Evolutionary conservation across 352 stramenopile species (phyloP).

Genomic region (Pythium oligandrum): DNA sequence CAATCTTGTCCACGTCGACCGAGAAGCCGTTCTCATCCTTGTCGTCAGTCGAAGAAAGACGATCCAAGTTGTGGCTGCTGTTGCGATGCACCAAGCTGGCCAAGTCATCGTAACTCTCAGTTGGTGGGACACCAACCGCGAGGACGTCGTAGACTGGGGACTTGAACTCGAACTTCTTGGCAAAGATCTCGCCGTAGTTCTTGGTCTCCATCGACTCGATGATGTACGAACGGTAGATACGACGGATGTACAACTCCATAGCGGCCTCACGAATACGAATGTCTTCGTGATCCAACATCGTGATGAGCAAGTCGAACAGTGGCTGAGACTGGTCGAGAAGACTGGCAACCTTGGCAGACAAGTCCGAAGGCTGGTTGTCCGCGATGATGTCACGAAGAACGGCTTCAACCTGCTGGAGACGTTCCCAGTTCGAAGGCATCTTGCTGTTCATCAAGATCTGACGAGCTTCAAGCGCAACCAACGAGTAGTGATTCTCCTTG

Average conservation of each 20-base stretch:
- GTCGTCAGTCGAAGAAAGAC: slow-evolving; percentile 14
- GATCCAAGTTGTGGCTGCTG: slow-evolving; percentile 31
- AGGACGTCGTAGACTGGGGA: slow-evolving; percentile 75
- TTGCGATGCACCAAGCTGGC: slow-evolving; percentile 65
- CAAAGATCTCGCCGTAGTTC: slow-evolving; percentile 52
- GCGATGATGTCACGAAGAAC: slow-evolving; percentile 69
- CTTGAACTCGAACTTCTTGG: slow-evolving; percentile 86
- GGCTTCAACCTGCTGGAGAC: slow-evolving; percentile 73
- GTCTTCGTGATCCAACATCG: slow-evolving; percentile 70
- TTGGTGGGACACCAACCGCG: slow-evolving; percentile 61
- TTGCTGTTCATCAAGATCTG: slow-evolving; percentile 96
- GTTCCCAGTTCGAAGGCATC: slow-evolving; percentile 94
- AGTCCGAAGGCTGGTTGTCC: slow-evolving; percentile 34
- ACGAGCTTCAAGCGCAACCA: slow-evolving; percentile 91
- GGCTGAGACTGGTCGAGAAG: slow-evolving; percentile 82
- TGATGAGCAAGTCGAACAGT: slow-evolving; percentile 82
- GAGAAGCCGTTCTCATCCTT: slow-evolving; percentile 29
- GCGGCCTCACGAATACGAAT: slow-evolving; percentile 59
- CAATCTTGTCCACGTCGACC: slow-evolving; percentile 74
- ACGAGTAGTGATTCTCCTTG: slow-evolving; percentile 89
- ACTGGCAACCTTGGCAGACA: slow-evolving; percentile 48
- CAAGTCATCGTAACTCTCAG: slow-evolving; percentile 83
- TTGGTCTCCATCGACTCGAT: slow-evolving; percentile 84
- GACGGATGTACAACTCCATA: slow-evolving; percentile 79
- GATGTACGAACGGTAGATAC: slow-evolving; percentile 84